Conservation (phyloP, 192 early-diverging fungal species). For the Coemansia sp. region DNA sequence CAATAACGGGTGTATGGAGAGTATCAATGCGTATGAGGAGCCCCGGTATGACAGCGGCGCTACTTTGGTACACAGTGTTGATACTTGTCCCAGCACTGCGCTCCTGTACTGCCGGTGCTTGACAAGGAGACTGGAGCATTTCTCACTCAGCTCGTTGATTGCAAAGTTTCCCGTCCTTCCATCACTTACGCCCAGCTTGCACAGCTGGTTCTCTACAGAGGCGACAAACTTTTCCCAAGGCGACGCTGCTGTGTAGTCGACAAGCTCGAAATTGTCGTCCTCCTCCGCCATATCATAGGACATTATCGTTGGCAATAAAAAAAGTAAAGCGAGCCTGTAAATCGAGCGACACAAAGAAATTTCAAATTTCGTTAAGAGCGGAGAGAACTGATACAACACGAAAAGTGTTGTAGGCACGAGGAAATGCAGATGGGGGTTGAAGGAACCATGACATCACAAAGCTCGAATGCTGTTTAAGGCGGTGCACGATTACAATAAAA, state of each 20-base stretch:
- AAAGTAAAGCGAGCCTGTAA: background rate
- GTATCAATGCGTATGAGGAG: slow-evolving; percentile 34
- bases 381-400: background rate
- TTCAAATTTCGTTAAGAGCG: background rate
- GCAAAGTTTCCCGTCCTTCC: slow-evolving; percentile 58
- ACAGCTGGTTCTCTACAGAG: slow-evolving; percentile 63
- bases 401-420: background rate
- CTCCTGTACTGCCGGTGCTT: slow-evolving; percentile 33
- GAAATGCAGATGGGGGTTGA: background rate
- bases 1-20: slow-evolving; percentile 45
- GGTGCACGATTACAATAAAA: background rate
- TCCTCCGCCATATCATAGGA: slow-evolving; percentile 39
- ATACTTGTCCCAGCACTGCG: slow-evolving; percentile 32
- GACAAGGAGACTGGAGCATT: slow-evolving; percentile 30
- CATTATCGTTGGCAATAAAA: slow-evolving; percentile 12
- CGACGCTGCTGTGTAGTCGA: slow-evolving; percentile 74
- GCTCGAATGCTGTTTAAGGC: background rate
- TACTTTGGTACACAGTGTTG: slow-evolving; percentile 39
- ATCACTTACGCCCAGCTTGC: slow-evolving; percentile 62
- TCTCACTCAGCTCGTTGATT: slow-evolving; percentile 32
- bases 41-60: slow-evolving; percentile 29
- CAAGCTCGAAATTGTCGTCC: slow-evolving; percentile 75
- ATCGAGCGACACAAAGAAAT: background rate
- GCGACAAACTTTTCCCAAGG: slow-evolving; percentile 68
- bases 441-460: background rate